Base-by-base conservation (phyloP, 2,329 filamentous ascomycete genomes). In the Rasamsonia emersonii region DNA sequence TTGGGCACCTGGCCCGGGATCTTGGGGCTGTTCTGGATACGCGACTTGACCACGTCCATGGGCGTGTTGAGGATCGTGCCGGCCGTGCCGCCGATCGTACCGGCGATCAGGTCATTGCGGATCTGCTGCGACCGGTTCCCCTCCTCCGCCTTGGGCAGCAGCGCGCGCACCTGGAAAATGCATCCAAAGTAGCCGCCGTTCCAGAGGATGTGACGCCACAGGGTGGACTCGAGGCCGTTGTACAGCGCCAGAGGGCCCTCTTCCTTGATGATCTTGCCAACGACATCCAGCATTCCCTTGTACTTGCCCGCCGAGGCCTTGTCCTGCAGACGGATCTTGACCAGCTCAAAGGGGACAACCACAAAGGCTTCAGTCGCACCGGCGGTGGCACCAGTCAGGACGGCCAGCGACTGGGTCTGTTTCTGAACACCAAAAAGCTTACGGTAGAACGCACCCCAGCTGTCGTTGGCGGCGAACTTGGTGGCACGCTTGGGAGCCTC, bases 381-480 rank as follows among this genome's bases (percentile, higher is more conserved):
- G 38, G 91, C 91, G 15, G 86, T 85, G 19, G 91, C 91, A 49
- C 91, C 91, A 3, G 91, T 98, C 31, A 98, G 75, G 44, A 95
- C 76, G 15, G 91, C 93, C 37, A 98, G 76, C 2, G 77, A 75
- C 66, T 98, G 91, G 54, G 75, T 96, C 79, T 93, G 91, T 68
- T 94, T 84, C 35, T 76, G 62, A 35, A 82, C 71, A 45, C 84
- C 86, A 57, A 98, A 96, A 30, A 82, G 59, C 47, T 82, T 81
- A 56, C 86, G 83, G 71, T 93, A 98, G 64, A 95, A 75, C 64
- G 86, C 78, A 51, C 91, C 91, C 91, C 91, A 98, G 60, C 89
- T 85, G 60, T 98, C 91, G 65, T 98, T 98, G 65, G 91, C 91
- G 28, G 91, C 89, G 64, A 98, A 98, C 65, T 98, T 98, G 68